Conservation (phyloP, 1,284 basidiomycete species). For the Xerocomus amazonicus region DNA sequence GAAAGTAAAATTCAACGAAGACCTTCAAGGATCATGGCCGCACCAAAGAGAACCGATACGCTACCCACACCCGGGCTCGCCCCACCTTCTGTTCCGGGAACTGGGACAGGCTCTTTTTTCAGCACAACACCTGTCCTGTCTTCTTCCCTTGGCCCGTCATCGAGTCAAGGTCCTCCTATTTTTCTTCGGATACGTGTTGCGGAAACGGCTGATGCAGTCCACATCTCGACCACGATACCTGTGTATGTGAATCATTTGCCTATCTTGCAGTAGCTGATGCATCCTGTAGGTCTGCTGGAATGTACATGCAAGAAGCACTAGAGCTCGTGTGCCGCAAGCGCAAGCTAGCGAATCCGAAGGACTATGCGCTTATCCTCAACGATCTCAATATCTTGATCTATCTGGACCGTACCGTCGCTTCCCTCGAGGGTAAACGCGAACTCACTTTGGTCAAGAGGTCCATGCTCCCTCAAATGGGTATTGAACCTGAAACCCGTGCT, state of each 20-base stretch:
- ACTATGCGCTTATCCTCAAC: conserved; percentile 80
- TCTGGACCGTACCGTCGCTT: conserved; percentile 93
- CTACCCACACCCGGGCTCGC: conserved; percentile 23
- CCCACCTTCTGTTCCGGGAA: conserved; percentile 20
- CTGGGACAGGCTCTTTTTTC: conserved; percentile 32
- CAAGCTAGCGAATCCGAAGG: conserved; percentile 68
- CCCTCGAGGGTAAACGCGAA: conserved; percentile 83
- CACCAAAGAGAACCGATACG: conserved; percentile 53
- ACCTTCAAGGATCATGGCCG: conserved; percentile 63
- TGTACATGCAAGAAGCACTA: conserved; percentile 96
- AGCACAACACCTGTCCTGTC: conserved; percentile 51
- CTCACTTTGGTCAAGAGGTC: conserved; percentile 80
- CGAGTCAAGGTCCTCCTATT: conserved; percentile 73
- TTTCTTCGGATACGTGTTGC: conserved; percentile 78
- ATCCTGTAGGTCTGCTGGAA: conserved; percentile 72
- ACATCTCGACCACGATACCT: conserved; percentile 82
- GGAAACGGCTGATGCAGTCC: conserved; percentile 74
- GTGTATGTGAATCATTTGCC: conserved; percentile 55
- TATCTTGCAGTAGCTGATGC: conserved; percentile 1
- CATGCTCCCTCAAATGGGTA: conserved; percentile 68
- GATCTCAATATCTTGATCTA: conserved; percentile 84
- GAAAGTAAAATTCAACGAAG: conserved; percentile 76
- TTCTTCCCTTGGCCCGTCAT: conserved; percentile 61
- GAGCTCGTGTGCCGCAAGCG: conserved; percentile 80
- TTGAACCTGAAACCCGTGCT: conserved; percentile 55